Conservation (phyloP, 768 basidiomycete genomes). For the Suillus discolor region DNA sequence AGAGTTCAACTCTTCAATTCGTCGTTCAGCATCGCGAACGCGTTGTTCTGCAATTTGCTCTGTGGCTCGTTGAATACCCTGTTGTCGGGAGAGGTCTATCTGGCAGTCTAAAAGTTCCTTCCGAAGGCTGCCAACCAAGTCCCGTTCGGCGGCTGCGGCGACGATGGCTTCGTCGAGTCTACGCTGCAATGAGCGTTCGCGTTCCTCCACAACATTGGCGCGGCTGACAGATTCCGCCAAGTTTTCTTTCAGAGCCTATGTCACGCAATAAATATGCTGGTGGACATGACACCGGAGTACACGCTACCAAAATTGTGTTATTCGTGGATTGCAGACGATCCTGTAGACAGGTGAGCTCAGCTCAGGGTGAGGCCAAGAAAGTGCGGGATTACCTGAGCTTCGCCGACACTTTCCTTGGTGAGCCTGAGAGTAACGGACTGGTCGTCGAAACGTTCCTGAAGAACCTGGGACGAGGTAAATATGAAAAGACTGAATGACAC, state of each 20-base stretch:
- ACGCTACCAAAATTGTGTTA: constrained; percentile 21
- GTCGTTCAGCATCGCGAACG: constrained; percentile 23
- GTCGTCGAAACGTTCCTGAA: constrained; percentile 64
- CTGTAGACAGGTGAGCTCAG: constrained; percentile 13
- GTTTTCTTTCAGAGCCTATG: constrained; percentile 20
- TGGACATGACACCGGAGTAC: neutral
- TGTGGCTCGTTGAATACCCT: constrained; percentile 25
- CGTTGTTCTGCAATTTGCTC: constrained; percentile 26
- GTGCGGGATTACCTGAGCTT: constrained; percentile 45
- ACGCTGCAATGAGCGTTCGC: constrained; percentile 20
- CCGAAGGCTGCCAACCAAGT: constrained; percentile 12
- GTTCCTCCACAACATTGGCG: constrained; percentile 22
- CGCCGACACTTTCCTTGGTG: constrained; percentile 55
- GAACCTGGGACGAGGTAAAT: constrained; percentile 31
- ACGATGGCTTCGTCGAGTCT: constrained; percentile 17
- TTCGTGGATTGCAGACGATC: constrained; percentile 26
- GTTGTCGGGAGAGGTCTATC: constrained; percentile 26
- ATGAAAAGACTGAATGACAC: neutral
- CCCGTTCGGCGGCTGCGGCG: constrained; percentile 14
- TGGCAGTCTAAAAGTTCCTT: constrained; percentile 10
- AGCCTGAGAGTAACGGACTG: constrained; percentile 54
- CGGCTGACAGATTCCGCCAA: constrained; percentile 15
- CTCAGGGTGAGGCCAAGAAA: neutral
- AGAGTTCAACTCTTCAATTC: constrained; percentile 20
- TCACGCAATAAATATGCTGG: constrained; percentile 3